Conservation (phyloP, 2,329 filamentous ascomycete species). For the Colletotrichum filicis region DNA sequence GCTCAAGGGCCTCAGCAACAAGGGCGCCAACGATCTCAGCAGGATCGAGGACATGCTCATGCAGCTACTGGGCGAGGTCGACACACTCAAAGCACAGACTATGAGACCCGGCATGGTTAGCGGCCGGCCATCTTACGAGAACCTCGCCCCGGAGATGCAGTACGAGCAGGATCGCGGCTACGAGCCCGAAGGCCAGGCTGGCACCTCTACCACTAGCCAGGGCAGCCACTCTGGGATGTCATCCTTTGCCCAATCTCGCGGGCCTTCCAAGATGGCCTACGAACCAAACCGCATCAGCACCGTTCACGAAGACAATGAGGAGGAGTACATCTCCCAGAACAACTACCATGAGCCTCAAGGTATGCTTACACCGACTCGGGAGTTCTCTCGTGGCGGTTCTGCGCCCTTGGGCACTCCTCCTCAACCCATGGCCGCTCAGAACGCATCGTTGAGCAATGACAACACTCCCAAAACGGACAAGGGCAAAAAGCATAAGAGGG, state of each 20-base stretch:
- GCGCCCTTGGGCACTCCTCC: slow-evolving; percentile 70
- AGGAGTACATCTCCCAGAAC: slow-evolving; percentile 70
- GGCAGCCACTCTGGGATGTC: slow-evolving; percentile 82
- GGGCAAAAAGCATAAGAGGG: slow-evolving; percentile 87
- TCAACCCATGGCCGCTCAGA: slow-evolving; percentile 53
- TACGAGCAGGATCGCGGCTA: slow-evolving; percentile 80
- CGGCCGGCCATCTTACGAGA: slow-evolving; percentile 75
- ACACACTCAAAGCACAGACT: slow-evolving; percentile 77
- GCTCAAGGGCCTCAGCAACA: slow-evolving; percentile 88
- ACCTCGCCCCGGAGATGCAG: slow-evolving; percentile 69
- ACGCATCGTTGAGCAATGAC: slow-evolving; percentile 74
- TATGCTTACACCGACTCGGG: slow-evolving; percentile 68
- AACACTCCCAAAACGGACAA: slow-evolving; percentile 83
- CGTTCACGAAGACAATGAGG: slow-evolving; percentile 85
- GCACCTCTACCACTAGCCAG: slow-evolving; percentile 75
- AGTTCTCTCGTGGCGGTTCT: slow-evolving; percentile 60
- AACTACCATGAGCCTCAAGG: slow-evolving; percentile 46
- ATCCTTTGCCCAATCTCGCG: slow-evolving; percentile 67
- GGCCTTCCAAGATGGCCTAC: slow-evolving; percentile 54
- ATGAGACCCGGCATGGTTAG: slow-evolving; percentile 51
- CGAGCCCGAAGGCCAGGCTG: slow-evolving; percentile 83
- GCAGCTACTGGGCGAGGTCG: slow-evolving; percentile 91
- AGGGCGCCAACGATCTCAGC: slow-evolving; percentile 86
- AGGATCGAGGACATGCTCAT: slow-evolving; percentile 94
- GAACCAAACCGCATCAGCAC: slow-evolving; percentile 84